Conservation (phyloP, 2,329 filamentous ascomycete species). For the Fusarium setosum region DNA sequence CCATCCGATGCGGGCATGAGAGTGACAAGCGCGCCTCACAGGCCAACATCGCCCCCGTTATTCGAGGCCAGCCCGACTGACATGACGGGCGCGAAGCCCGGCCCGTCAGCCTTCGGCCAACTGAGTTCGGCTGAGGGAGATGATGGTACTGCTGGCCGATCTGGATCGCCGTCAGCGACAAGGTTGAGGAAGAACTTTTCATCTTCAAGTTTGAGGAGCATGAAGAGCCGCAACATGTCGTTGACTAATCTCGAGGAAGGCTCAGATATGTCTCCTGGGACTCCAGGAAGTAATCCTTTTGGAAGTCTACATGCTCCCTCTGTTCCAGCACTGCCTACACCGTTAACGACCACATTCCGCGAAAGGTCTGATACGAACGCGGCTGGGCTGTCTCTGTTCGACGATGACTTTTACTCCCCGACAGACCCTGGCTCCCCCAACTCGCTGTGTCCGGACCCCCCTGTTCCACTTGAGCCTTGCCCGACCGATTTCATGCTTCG, state of each 20-base stretch:
- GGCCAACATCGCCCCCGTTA: constrained; percentile 41
- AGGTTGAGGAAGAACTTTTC: constrained; percentile 75
- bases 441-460: constrained; percentile 70
- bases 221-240: constrained; percentile 81
- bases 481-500: constrained; percentile 89
- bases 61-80: constrained; percentile 45
- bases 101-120: constrained; percentile 48
- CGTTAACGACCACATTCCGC: constrained; percentile 71
- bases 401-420: constrained; percentile 81
- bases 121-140: constrained; percentile 49
- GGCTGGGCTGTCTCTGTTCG: constrained; percentile 82
- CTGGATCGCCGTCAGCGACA: constrained; percentile 64
- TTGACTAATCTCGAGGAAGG: constrained; percentile 69
- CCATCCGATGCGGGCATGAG: constrained; percentile 14
- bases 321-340: constrained; percentile 75
- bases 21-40: constrained; percentile 18
- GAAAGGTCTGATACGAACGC: constrained; percentile 67
- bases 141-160: constrained; percentile 53
- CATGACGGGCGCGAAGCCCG: constrained; percentile 25
- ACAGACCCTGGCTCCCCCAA: constrained; percentile 74
- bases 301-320: constrained; percentile 60
- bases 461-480: constrained; percentile 88
- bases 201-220: constrained; percentile 75
- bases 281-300: constrained; percentile 78
- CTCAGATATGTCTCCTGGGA: constrained; percentile 77